Conservation (phyloP, 495 filamentous ascomycete genomes). For the Lasiosphaeria hispida region DNA sequence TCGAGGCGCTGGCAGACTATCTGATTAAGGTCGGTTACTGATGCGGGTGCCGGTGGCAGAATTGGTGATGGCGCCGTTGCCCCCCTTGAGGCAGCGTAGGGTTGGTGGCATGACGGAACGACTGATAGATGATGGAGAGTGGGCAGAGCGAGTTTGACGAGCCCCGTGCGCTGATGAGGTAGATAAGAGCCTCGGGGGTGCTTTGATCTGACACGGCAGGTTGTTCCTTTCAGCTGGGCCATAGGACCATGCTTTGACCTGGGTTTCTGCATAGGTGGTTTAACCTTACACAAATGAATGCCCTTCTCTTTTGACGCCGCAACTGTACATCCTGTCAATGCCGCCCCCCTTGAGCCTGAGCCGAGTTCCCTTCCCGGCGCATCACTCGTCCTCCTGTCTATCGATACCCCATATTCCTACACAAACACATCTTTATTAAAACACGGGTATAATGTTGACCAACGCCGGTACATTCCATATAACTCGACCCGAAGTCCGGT, state of each 20-base stretch:
- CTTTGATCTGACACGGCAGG: slow-evolving; percentile 13
- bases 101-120: neutral
- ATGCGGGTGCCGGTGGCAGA: slow-evolving; percentile 2
- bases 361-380: neutral
- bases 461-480: slow-evolving; percentile 19
- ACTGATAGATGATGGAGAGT: neutral
- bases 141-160: slow-evolving; percentile 1
- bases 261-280: slow-evolving; percentile 35
- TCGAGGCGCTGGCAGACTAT: slow-evolving; percentile 73
- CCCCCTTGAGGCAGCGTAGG: neutral
- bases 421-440: slow-evolving; percentile 17
- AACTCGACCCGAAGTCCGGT: neutral
- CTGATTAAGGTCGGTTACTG: slow-evolving; percentile 69
- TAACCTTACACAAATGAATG: slow-evolving; percentile 10
- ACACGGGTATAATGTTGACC: slow-evolving; percentile 25
- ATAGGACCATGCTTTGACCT: slow-evolving; percentile 13
- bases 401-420: slow-evolving; percentile 9
- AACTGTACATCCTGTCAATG: neutral
- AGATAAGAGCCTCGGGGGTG: neutral
- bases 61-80: neutral
- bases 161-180: slow-evolving; percentile 1
- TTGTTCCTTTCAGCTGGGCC: slow-evolving; percentile 13
- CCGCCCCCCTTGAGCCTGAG: too few relatives aligned
- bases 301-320: slow-evolving; percentile 8
- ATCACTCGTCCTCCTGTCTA: slow-evolving; percentile 1